Evolutionary conservation across 148 eudicot genomes (phyloP).

Genomic region (Pharnaceum exiguum): DNA sequence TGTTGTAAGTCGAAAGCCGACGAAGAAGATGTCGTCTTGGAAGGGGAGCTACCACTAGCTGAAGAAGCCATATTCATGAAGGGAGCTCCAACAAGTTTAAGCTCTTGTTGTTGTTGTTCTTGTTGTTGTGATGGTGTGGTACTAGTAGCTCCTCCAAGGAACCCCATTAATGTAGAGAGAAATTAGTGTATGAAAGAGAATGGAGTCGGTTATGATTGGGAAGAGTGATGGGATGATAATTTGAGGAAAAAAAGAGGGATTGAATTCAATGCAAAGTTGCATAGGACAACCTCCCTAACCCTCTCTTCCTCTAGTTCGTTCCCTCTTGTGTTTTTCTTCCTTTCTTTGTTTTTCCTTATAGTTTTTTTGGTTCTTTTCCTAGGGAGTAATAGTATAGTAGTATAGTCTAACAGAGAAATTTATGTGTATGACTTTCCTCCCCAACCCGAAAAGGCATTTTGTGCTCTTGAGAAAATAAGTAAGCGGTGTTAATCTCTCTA

Average conservation of each 20-base stretch:
- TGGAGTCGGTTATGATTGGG: constrained; percentile 27
- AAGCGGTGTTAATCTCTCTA: too few relatives aligned
- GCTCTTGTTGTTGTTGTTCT: not conserved
- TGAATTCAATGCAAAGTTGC: constrained; percentile 8
- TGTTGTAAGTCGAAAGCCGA: not conserved
- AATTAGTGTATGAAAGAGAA: not conserved
- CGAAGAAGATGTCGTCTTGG: not conserved
- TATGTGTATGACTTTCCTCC: too few relatives aligned
- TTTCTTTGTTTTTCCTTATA: not conserved
- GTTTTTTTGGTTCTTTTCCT: not conserved
- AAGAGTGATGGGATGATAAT: constrained; percentile 12
- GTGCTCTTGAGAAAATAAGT: too few relatives aligned
- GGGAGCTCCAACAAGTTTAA: not conserved
- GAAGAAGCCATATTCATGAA: too few relatives aligned
- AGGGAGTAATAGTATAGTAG: too few relatives aligned
- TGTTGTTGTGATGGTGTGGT: not conserved
- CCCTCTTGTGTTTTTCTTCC: not conserved
- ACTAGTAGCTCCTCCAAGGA: not conserved
- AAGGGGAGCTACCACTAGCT: not conserved
- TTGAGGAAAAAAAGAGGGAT: constrained; percentile 11
- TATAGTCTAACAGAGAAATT: too few relatives aligned
- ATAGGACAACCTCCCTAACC: constrained; percentile 2
- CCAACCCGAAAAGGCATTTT: too few relatives aligned
- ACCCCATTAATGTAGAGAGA: constrained; percentile 7
- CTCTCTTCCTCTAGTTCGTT: not conserved